Evolutionary conservation across 73 alveolate species (phyloP), one percentile per base, ranked within the genome.

Genomic region (Paramecium pentaurelia): DNA sequence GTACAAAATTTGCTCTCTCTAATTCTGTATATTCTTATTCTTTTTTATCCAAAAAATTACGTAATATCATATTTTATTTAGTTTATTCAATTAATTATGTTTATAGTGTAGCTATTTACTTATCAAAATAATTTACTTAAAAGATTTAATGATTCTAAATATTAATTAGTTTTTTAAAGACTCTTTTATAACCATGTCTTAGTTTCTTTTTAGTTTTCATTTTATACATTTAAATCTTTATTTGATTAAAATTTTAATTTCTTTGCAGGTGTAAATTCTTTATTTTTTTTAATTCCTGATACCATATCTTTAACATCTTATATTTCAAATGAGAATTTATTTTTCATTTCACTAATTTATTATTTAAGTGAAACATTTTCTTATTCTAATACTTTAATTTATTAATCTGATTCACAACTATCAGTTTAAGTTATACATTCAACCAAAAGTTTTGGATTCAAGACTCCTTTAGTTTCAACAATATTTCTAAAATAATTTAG

Each of bases 391-490:
- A 73, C 47, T 73, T 73, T 73, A 73, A 30, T 37, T 22, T 73
- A 37, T 73, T 73, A 25, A 36, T 38, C 60, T 2, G 47, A 25
- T 64, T 64, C 84, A 34, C 84, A 64, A 16, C 32, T 64, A 36
- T 73, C 87, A 34, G 87, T 73, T 73, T 73, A 73, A 12, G 60
- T 38, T 73, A 73, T 73, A 73, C 60, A 73, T 36, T 73, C 87
- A 37, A 73, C 87, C 87, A 37, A 37, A 16, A 73, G 87, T 20
- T 37, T 73, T 37, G 87, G 58, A 14, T 36, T 73, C 36, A 73
- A 73, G n/a, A 73, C 58, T 3, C 87, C 87, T 38, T 73, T 73
- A 16, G 40, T 44, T 73, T 73, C 87, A 32, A 73, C 87, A 5
- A 73, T 73, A 11, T 40, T 73, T 73, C 60, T 16, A 37, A 37